These are phyloP conservation scores for Rasamsonia emersonii DNA, from an alignment of 2,329 filamentous ascomycete genomes.

Conservation along the genomic window DNA sequence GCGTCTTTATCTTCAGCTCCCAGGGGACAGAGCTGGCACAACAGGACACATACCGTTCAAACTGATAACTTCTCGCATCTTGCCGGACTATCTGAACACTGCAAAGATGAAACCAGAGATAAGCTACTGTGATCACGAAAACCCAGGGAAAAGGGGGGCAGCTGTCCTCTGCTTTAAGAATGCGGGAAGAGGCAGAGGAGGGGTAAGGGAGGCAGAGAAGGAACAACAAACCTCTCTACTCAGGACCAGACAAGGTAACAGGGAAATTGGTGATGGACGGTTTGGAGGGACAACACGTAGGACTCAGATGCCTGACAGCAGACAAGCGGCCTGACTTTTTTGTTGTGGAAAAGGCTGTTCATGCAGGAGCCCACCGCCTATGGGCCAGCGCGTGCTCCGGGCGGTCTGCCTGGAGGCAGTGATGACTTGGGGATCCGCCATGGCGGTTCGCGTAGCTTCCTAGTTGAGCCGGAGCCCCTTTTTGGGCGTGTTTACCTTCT, in stretches of 20 bases:
- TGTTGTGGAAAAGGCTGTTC: conserved; percentile 6
- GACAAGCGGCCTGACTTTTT: conserved; percentile 14
- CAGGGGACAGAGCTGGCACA: no score
- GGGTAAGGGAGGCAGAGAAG: no score
- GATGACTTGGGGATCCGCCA: conserved; percentile 18
- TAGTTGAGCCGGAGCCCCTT: conserved; percentile 10
- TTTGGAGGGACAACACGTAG: no score
- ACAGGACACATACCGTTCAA: conserved; percentile 96
- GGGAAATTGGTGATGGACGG: no score
- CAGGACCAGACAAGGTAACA: no score
- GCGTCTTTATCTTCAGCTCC: conserved; percentile 11
- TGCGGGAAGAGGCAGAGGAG: no score
- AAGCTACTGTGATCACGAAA: background rate
- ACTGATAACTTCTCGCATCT: conserved; percentile 98
- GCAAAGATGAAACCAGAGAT: no score
- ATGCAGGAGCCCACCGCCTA: conserved; percentile 6
- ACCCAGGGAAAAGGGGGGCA: no score
- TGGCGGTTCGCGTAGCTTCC: conserved; percentile 33
- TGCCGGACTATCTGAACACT: conserved; percentile 38
- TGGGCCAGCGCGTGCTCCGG: conserved; percentile 15
- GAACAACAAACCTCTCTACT: no score
- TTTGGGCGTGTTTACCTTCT: conserved; percentile 4
- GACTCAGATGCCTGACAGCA: conserved; percentile 13
- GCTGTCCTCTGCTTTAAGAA: no score
- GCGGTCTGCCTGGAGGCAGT: conserved; percentile 31